A percentile compares a stretch with the other conserved stretches of the same genome.
Conservation (phyloP, 78 protist species). For the Dictyostelium citrinum region DNA sequence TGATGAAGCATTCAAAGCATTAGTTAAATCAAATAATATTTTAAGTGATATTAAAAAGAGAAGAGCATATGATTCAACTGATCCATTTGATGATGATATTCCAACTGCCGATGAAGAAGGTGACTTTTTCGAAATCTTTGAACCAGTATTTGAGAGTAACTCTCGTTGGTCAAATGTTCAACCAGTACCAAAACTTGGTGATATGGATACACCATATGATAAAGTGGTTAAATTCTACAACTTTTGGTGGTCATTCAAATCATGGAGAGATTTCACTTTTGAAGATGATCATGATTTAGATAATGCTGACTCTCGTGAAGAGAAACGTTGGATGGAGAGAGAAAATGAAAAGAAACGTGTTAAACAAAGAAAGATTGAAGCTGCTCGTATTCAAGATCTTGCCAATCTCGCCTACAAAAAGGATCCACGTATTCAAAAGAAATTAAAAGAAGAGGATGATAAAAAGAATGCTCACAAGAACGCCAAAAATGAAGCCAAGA, state of each 20-base stretch:
- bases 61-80: slow-evolving; percentile 88
- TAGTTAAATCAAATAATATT: slow-evolving; percentile 85
- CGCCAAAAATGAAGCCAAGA: slow-evolving; percentile 46
- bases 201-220: slow-evolving; percentile 51
- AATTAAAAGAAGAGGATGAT: slow-evolving; percentile 64
- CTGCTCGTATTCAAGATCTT: slow-evolving; percentile 55
- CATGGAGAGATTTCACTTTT: slow-evolving; percentile 93
- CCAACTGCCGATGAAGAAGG: slow-evolving; percentile 55
- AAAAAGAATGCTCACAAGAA: slow-evolving; percentile 44
- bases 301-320: slow-evolving; percentile 85
- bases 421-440: slow-evolving; percentile 66
- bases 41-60: slow-evolving; percentile 79
- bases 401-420: slow-evolving; percentile 74
- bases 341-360: slow-evolving; percentile 82
- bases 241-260: slow-evolving; percentile 87
- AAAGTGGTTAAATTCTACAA: slow-evolving; percentile 87
- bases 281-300: slow-evolving; percentile 83
- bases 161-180: slow-evolving; percentile 68
- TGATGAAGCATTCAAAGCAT: slow-evolving; percentile 86
- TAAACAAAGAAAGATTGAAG: slow-evolving; percentile 72
- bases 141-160: slow-evolving; percentile 80
- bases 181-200: slow-evolving; percentile 88
- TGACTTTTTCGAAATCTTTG: slow-evolving; percentile 77
- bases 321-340: slow-evolving; percentile 91
- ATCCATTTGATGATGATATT: slow-evolving; percentile 86